Conservation (phyloP, 176 grass and related monocot genomes). For the Pontederia paniculata region DNA sequence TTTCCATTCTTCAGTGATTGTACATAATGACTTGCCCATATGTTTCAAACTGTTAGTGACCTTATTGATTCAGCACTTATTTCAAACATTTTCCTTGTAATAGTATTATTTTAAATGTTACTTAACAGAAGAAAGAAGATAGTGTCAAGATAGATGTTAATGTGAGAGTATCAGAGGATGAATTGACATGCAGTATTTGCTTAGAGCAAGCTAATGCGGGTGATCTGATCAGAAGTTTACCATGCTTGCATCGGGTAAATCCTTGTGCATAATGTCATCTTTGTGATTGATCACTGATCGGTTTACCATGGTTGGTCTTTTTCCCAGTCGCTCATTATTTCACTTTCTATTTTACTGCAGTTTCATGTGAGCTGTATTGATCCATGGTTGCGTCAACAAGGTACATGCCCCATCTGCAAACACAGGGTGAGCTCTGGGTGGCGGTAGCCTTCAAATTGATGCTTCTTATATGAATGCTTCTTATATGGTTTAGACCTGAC, state of each 20-base stretch:
- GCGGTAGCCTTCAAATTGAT: conserved; percentile 9
- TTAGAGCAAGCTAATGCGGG: conserved; percentile 79
- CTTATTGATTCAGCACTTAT: too few species aligned
- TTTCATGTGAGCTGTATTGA: conserved; percentile 89
- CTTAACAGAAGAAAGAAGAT: conserved; percentile 52
- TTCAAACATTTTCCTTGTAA: too few species aligned
- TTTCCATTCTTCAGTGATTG: too few species aligned
- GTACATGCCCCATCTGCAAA: conserved; percentile 94
- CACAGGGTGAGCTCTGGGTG: conserved; percentile 49
- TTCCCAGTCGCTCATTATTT: background rate
- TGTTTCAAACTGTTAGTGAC: too few species aligned
- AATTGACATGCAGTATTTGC: conserved; percentile 87
- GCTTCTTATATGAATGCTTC: too few species aligned
- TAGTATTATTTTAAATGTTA: conserved; percentile 13
- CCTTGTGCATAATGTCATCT: background rate
- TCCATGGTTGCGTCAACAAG: conserved; percentile 92
- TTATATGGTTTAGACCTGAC: too few species aligned
- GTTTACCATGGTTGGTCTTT: background rate
- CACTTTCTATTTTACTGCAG: conserved; percentile 17
- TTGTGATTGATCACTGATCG: background rate
- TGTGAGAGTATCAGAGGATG: conserved; percentile 49
- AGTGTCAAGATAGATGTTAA: conserved; percentile 33
- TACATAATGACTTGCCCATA: too few species aligned
- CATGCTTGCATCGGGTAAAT: conserved; percentile 92
- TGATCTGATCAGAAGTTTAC: conserved; percentile 74